Conservation (phyloP, 108 stramenopile species). For the Nitzschia palea region DNA sequence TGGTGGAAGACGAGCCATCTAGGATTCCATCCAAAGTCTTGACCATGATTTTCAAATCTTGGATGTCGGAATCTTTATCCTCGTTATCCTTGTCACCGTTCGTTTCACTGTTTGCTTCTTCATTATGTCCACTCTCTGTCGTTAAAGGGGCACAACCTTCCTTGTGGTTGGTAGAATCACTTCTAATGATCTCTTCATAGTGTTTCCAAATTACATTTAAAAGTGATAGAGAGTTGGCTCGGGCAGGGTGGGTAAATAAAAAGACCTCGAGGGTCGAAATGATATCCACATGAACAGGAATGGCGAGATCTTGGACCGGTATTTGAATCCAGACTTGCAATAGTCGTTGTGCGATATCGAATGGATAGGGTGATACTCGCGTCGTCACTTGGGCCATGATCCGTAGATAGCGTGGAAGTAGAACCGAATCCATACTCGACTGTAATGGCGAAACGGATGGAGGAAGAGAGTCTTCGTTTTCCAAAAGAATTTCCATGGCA, state of each 20-base stretch:
- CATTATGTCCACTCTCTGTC: background rate
- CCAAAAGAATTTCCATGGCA: slow-evolving; percentile 4
- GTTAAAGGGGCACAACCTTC: too few species aligned
- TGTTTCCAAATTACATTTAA: background rate
- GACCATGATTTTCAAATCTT: slow-evolving; percentile 12
- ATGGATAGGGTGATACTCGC: slow-evolving; percentile 1
- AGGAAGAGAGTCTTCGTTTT: background rate
- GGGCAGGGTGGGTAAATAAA: background rate
- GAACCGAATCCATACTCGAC: background rate
- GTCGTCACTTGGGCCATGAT: slow-evolving; percentile 21
- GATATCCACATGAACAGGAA: slow-evolving; percentile 5
- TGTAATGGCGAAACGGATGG: background rate
- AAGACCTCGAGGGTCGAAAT: background rate
- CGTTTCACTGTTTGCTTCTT: background rate
- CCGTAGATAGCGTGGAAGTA: slow-evolving; percentile 7
- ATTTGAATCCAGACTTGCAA: background rate
- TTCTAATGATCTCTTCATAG: background rate
- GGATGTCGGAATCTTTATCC: background rate
- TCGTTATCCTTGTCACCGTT: background rate
- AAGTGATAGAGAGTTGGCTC: background rate
- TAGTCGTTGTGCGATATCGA: background rate
- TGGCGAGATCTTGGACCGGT: background rate
- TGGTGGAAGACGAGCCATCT: background rate
- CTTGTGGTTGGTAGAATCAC: background rate
- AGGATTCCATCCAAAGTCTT: slow-evolving; percentile 17